Evolutionary conservation across 1,284 basidiomycete species (phyloP), one percentile per base, ranked within the genome.

Genomic region (Testicularia cyperi): DNA sequence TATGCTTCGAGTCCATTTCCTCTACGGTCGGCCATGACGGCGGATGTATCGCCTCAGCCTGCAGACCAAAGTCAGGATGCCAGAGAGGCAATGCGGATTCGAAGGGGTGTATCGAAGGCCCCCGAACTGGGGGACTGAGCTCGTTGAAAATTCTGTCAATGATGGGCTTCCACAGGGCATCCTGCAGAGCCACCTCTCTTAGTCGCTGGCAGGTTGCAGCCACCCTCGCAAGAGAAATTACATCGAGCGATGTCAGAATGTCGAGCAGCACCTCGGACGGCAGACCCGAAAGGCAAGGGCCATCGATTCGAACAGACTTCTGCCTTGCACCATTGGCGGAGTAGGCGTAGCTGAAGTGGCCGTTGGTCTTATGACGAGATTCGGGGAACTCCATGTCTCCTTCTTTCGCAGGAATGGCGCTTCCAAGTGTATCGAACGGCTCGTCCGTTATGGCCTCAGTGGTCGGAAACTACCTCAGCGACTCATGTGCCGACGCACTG

Each of bases 31-130:
- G 49, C 56, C 56, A 60, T 3, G 56, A 48, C 4, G 49, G 42
- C 2, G 48, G 56, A 32, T 54, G 49, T 14, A 32, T 32, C 35
- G 35, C 25, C 4, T 53, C 45, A 16, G 45, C 44, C 31, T 53
- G 56, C 16, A 53, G 23, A 19, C 55, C 55, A 28, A 48, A 54
- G n/a, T 42, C 45, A 19, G 56, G 56, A 45, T 60, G 49, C 56
- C 56, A 60, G 4, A 51, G 39, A 5, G 57, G 51, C 3, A 49
- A 34, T 2, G 42, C 19, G 7, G 57, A 55, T 24, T 44, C 43
- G 42, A 54, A 39, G 2, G 46, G 42, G 18, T 61, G 49, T 10
- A 61, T 42, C 33, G 35, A 19, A 6, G 45, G 30, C 2, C 32
- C 42, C 13, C 18, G 23, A 2, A 51, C 49, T 1, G 57, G 57